A percentile compares a stretch with the other conserved stretches of the same genome.
phyloP scores from a whole-genome alignment of 305 asterid species.

The Monarda citriodora region DNA sequence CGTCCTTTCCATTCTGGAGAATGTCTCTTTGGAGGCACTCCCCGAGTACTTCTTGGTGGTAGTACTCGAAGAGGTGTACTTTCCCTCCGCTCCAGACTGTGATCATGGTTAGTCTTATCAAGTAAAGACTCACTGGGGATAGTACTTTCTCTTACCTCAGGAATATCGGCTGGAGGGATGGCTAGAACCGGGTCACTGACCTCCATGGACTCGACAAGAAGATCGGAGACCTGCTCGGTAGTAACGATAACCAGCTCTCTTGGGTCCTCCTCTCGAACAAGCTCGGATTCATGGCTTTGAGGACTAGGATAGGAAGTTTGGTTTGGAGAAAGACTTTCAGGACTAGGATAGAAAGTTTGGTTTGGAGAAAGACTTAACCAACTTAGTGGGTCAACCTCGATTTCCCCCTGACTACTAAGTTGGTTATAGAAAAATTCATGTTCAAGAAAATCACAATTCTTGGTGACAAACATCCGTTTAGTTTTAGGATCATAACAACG shows the following conservation, averaged over 20 bases:
- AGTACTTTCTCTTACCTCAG: not conserved
- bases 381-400: not conserved
- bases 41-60: not conserved
- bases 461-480: not conserved
- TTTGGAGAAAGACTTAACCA: not conserved
- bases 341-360: no score
- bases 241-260: not conserved
- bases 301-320: not conserved
- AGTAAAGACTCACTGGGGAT: not conserved
- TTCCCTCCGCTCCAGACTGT: not conserved
- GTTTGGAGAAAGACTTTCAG: no score
- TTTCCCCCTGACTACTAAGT: conserved; percentile 2
- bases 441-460: not conserved
- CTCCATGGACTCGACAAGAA: not conserved
- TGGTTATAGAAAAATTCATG: not conserved
- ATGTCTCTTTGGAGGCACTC: not conserved
- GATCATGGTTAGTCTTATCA: not conserved
- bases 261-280: not conserved
- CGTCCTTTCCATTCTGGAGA: not conserved
- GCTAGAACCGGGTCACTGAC: not conserved
- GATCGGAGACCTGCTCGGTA: not conserved
- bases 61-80: not conserved
- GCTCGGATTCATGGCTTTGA: not conserved
- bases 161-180: not conserved
- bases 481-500: not conserved